Conservation (phyloP, 2,329 filamentous ascomycete genomes). For the Ascochyta fabae region DNA sequence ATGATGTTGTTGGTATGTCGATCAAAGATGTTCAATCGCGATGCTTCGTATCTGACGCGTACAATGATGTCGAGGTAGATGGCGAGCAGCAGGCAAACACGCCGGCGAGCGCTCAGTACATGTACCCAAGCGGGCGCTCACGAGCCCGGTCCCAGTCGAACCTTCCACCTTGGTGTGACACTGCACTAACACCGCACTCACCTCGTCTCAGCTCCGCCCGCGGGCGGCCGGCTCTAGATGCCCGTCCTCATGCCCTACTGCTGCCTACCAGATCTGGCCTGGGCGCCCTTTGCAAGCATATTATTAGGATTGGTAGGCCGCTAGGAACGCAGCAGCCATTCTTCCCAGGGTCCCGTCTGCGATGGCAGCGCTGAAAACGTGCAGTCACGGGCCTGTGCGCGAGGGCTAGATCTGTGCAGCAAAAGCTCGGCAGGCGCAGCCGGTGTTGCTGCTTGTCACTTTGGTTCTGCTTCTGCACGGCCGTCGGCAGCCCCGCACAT, state of each 20-base stretch:
- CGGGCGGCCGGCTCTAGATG: constrained; percentile 16
- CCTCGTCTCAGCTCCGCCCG: constrained; percentile 16
- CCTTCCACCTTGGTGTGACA: constrained; percentile 21
- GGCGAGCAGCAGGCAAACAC: constrained; percentile 3
- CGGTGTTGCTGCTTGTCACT: constrained; percentile 2
- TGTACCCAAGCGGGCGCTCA: constrained; percentile 9
- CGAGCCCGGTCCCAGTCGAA: constrained; percentile 17
- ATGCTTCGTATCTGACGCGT: neutral
- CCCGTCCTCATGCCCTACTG: constrained; percentile 2
- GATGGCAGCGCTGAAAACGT: constrained; percentile 6
- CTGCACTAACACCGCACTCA: constrained; percentile 12
- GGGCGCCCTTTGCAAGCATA: constrained; percentile 1
- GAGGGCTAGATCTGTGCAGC: constrained; percentile 8
- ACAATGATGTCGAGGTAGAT: constrained; percentile 2
- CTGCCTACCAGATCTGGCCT: constrained; percentile 5
- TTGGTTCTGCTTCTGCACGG: neutral
- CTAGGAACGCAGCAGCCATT: neutral
- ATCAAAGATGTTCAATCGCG: neutral
- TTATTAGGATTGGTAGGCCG: constrained; percentile 9
- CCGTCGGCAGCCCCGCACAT: constrained; percentile 13
- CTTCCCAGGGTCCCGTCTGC: neutral
- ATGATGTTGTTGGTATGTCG: neutral
- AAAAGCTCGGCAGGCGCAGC: constrained; percentile 16
- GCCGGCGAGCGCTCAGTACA: constrained; percentile 13
- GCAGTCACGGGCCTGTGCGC: constrained; percentile 3